Evolutionary conservation across 176 grass and related monocot genomes (phyloP).

Genomic region (Luzula sylvatica): DNA sequence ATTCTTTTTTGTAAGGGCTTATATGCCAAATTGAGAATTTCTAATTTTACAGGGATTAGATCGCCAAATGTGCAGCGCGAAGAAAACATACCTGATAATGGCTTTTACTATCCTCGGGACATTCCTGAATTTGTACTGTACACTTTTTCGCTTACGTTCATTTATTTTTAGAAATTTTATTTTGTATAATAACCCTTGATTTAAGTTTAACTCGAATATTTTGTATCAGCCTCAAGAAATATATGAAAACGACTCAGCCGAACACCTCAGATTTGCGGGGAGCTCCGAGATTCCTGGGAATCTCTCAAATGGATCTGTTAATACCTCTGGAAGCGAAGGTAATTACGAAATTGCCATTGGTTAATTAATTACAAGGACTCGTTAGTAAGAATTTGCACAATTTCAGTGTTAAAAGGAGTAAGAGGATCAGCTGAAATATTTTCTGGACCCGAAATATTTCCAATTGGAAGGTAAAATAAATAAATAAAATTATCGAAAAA

Average conservation of each 20-base stretch:
- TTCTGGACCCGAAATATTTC: slow-evolving; percentile 59
- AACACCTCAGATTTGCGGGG: no score
- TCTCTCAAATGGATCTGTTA: slow-evolving; percentile 33
- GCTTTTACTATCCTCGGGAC: slow-evolving; percentile 34
- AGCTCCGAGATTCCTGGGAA: no score
- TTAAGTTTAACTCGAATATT: slow-evolving; percentile 10
- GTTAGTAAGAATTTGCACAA: not conserved
- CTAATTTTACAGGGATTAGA: slow-evolving; percentile 26
- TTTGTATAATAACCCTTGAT: not conserved
- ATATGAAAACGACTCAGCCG: no score
- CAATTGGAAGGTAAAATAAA: slow-evolving; percentile 37
- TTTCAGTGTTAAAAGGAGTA: not conserved
- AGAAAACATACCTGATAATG: slow-evolving; percentile 25
- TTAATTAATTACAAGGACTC: not conserved
- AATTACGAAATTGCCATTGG: slow-evolving; percentile 17
- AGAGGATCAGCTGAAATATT: slow-evolving; percentile 53
- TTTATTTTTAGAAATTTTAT: slow-evolving; percentile 14
- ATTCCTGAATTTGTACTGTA: slow-evolving; percentile 26
- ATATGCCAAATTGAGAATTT: not conserved
- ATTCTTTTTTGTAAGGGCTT: no score
- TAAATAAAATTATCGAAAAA: not conserved
- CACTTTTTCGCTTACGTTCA: not conserved
- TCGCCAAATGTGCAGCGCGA: slow-evolving; percentile 30
- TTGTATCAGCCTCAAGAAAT: no score
- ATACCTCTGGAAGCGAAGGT: slow-evolving; percentile 71